Evolutionary conservation across 2,329 filamentous ascomycete species (phyloP).

Genomic region (Chrysoporthe austroafricana): DNA sequence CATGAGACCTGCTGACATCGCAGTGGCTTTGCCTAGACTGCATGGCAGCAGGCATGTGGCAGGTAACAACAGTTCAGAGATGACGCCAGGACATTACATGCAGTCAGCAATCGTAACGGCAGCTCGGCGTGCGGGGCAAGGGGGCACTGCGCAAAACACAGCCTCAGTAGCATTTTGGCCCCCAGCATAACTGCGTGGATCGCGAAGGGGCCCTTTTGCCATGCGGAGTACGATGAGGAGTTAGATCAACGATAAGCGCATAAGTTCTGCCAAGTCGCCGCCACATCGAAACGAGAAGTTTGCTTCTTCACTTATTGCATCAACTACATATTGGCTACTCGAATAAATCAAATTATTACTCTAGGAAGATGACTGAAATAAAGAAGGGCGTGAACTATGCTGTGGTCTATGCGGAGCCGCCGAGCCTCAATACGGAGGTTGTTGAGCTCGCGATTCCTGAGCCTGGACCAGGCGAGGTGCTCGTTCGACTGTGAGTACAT

Average conservation of each 20-base stretch:
- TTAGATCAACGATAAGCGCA: no score
- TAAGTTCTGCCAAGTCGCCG: no score
- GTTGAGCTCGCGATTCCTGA: constrained; percentile 1
- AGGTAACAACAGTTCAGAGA: neutral
- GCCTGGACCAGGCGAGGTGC: constrained; percentile 12
- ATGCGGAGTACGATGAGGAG: no score
- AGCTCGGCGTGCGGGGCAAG: neutral
- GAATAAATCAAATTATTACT: neutral
- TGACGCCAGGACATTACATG: neutral
- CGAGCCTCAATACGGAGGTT: constrained; percentile 5
- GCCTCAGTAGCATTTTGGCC: neutral
- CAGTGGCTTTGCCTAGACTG: no score
- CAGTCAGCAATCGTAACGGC: neutral
- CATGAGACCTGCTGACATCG: neutral
- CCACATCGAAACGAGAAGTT: neutral
- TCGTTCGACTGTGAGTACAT: constrained; percentile 4
- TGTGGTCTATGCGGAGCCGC: constrained; percentile 7
- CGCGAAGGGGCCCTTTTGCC: no score
- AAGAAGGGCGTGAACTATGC: neutral
- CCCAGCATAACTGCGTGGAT: no score
- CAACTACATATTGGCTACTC: neutral
- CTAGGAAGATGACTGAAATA: neutral
- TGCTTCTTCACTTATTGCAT: neutral
- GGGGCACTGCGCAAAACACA: neutral
- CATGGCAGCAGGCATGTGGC: neutral